Conservation (phyloP, 1,284 basidiomycete species). For the Chondrostereum purpureum region DNA sequence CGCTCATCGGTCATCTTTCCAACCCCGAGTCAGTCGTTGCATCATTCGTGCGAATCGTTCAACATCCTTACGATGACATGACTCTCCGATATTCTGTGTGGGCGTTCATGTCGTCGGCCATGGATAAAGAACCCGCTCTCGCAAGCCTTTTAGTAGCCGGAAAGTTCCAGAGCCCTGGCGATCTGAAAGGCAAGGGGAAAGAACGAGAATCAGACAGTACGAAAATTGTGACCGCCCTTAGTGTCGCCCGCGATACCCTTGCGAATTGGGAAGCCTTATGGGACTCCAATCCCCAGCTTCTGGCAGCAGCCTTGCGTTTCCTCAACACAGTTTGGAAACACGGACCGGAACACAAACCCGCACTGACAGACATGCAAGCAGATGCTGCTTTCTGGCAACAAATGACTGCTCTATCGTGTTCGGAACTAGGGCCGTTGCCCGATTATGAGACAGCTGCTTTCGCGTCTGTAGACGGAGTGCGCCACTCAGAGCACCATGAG, state of each 20-base stretch:
- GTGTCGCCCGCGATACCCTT: slow-evolving; percentile 61
- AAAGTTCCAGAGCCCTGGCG: slow-evolving; percentile 46
- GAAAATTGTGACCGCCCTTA: slow-evolving; percentile 47
- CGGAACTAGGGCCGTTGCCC: slow-evolving; percentile 62
- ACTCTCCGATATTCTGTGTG: slow-evolving; percentile 70
- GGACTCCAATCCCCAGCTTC: slow-evolving; percentile 69
- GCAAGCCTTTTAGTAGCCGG: slow-evolving; percentile 79
- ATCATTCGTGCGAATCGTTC: slow-evolving; percentile 56
- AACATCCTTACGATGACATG: slow-evolving; percentile 67
- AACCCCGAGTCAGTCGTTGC: slow-evolving; percentile 64
- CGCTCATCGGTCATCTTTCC: slow-evolving; percentile 66
- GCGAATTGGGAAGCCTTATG: slow-evolving; percentile 67
- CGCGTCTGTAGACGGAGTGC: slow-evolving; percentile 41
- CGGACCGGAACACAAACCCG: slow-evolving; percentile 65
- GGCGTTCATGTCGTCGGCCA: slow-evolving; percentile 77
- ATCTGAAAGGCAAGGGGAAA: slow-evolving; percentile 36
- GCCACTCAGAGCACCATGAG: slow-evolving; percentile 54
- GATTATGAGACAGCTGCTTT: slow-evolving; percentile 51
- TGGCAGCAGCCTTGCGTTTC: slow-evolving; percentile 75
- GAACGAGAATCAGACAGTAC: slow-evolving; percentile 15
- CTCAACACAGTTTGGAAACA: slow-evolving; percentile 81
- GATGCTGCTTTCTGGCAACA: slow-evolving; percentile 60
- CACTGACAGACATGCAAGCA: slow-evolving; percentile 49
- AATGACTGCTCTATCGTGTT: slow-evolving; percentile 52
- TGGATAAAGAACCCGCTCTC: slow-evolving; percentile 84